Evolutionary conservation across 768 basidiomycete genomes (phyloP), one percentile per base, ranked within the genome.

Genomic region (Suillus paluster): DNA sequence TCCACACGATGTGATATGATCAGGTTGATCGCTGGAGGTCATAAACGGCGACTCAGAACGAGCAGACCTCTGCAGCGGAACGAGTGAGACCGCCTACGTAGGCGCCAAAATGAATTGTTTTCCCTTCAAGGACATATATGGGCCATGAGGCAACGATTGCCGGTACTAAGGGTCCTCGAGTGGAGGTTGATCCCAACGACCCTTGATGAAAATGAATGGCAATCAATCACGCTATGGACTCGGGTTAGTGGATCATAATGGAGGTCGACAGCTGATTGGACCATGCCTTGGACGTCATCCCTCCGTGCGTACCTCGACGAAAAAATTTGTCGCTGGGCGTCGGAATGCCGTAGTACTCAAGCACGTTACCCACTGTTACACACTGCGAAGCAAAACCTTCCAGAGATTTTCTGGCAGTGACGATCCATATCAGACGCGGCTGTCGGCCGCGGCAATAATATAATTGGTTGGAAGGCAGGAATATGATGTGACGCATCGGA

Each of bases 151-250:
- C 5, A 36, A 54, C 21, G 21, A n/a, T n/a, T n/a, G 53, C 9
- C 36, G 15, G 17, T 36, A 9, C 21, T 34, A 38, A 33, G 33
- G 50, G 33, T 53, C 52, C 7, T 34, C 4, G 14, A 53, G 36
- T 21, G 10, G 23, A 2, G 11, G 54, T 44, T 21, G 42, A 44
- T 14, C 17, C 9, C 10, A 5, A 30, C 34, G 49, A 58, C 42
- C 42, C 42, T 50, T 56, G 42, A 55, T 36, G 46, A 27, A 25
- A 21, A 46, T 10, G 27, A n/a, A 57, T 49, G 17, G 14, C 19
- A 36, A 53, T 58, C 48, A n/a, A 46, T 53, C 27, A 54, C 57
- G 17, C 48, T 46, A 58, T 54, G 11, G 42, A 41, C 56, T n/a
- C n/a, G n/a, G n/a, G 30, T 49, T n/a, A 58, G 30, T 21, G 21